Percentiles rank a stretch among this genome's conserved stretches.
Evolutionary conservation across 202 grass and related monocot genomes (phyloP).

Genomic region (Setaria viridis): DNA sequence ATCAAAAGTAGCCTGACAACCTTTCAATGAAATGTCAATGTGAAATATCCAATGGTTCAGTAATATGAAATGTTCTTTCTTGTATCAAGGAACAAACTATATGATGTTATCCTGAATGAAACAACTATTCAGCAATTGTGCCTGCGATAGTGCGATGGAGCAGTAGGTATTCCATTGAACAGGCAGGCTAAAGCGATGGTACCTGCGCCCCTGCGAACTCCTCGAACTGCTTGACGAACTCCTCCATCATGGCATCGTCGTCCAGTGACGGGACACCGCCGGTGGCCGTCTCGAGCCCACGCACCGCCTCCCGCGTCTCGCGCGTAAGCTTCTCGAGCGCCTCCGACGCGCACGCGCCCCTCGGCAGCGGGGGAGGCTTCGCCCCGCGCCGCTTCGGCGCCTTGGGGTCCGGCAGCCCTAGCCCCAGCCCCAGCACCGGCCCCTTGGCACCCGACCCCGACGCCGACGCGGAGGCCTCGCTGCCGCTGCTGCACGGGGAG

Average conservation of each 20-base stretch:
- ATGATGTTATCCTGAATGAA: background rate
- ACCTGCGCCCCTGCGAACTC: constrained; percentile 89
- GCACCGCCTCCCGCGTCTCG: constrained; percentile 84
- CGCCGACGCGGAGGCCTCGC: constrained; percentile 41
- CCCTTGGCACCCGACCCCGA: constrained; percentile 37
- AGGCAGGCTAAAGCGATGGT: background rate
- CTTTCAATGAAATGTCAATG: background rate
- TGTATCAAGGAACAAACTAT: constrained; percentile 1
- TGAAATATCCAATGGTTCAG: constrained; percentile 23
- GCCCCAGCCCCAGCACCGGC: constrained; percentile 61
- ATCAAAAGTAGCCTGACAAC: background rate
- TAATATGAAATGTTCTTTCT: background rate
- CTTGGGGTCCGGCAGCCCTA: constrained; percentile 76
- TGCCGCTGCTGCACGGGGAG: constrained; percentile 5
- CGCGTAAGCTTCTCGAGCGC: constrained; percentile 93
- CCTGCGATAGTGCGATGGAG: background rate
- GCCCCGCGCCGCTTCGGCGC: constrained; percentile 60
- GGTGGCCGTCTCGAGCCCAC: constrained; percentile 82
- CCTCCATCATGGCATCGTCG: constrained; percentile 88
- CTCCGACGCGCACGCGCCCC: constrained; percentile 69
- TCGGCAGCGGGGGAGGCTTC: constrained; percentile 54
- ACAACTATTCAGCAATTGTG: background rate
- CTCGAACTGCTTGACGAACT: constrained; percentile 99
- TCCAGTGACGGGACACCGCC: constrained; percentile 55
- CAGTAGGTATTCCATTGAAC: background rate